phyloP scores from a whole-genome alignment of 805 yeast genomes.

The Metschnikowia anglica region DNA sequence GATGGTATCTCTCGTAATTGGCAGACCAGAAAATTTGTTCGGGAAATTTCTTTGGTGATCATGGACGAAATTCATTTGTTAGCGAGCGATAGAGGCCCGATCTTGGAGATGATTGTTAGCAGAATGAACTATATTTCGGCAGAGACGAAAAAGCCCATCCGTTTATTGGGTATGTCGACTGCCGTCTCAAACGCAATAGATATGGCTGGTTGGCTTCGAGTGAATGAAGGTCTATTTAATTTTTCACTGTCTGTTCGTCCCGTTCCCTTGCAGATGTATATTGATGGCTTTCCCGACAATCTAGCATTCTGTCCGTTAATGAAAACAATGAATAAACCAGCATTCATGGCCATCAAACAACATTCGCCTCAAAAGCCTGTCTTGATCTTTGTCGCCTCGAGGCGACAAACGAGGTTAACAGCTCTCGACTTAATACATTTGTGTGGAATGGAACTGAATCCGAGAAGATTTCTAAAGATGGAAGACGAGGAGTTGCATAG shows the following conservation, averaged over 20 bases:
- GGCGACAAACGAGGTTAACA: conserved; percentile 79
- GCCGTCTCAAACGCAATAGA: conserved; percentile 85
- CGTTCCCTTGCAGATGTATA: conserved; percentile 82
- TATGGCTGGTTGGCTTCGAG: conserved; percentile 83
- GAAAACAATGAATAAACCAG: conserved; percentile 89
- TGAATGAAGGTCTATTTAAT: conserved; percentile 70
- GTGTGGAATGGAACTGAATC: conserved; percentile 77
- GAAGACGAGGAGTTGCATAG: conserved; percentile 59
- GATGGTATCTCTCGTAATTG: conserved; percentile 87
- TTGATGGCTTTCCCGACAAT: conserved; percentile 82
- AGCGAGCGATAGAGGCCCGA: conserved; percentile 86
- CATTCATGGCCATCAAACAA: conserved; percentile 86
- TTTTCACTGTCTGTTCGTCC: conserved; percentile 83
- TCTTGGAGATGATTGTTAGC: conserved; percentile 85
- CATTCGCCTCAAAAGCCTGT: conserved; percentile 87
- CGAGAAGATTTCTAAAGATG: conserved; percentile 67
- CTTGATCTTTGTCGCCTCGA: conserved; percentile 78
- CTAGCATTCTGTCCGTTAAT: conserved; percentile 78
- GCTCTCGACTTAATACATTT: conserved; percentile 75
- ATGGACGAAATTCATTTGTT: conserved; percentile 85
- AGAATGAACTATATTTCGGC: conserved; percentile 73
- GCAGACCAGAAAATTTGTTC: conserved; percentile 77
- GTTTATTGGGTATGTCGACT: conserved; percentile 77
- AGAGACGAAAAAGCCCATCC: conserved; percentile 56
- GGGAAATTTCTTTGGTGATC: conserved; percentile 68